Evolutionary conservation across 768 basidiomycete genomes (phyloP).

Genomic region (Phaffia australis): DNA sequence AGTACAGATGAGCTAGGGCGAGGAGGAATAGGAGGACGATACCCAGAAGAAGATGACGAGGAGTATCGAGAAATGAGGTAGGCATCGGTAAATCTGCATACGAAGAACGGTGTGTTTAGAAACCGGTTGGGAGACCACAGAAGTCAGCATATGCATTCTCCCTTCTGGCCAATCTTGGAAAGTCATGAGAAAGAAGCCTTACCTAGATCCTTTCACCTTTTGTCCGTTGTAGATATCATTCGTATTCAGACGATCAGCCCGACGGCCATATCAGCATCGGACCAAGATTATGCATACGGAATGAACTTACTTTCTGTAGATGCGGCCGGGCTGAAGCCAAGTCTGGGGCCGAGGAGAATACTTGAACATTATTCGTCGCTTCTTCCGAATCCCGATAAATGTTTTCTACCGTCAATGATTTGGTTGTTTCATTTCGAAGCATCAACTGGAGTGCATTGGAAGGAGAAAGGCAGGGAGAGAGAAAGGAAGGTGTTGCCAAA

Average conservation of each 20-base stretch:
- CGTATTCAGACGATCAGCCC: no score
- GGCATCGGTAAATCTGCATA: conserved; percentile 23
- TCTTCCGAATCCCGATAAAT: conserved; percentile 26
- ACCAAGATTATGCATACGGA: not conserved
- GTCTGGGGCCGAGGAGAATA: conserved; percentile 3
- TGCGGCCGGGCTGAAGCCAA: conserved; percentile 12
- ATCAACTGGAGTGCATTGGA: conserved; percentile 4
- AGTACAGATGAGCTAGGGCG: conserved; percentile 8
- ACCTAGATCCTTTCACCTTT: no score
- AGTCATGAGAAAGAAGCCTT: no score
- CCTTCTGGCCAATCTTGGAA: no score
- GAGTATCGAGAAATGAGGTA: conserved; percentile 25
- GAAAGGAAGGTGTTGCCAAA: not conserved
- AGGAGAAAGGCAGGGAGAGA: not conserved
- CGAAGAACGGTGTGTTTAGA: not conserved
- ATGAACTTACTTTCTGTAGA: conserved; percentile 15
- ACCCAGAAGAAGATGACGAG: conserved; percentile 13
- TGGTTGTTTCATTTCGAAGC: conserved; percentile 21
- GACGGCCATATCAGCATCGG: no score
- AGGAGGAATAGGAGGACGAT: conserved; percentile 9
- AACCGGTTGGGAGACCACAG: not conserved
- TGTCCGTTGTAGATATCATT: no score
- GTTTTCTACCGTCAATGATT: conserved; percentile 20
- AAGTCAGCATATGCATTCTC: not conserved
- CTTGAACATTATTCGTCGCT: conserved; percentile 19